Conservation (phyloP, 2,329 filamentous ascomycete species). For the Knufia petricola region DNA sequence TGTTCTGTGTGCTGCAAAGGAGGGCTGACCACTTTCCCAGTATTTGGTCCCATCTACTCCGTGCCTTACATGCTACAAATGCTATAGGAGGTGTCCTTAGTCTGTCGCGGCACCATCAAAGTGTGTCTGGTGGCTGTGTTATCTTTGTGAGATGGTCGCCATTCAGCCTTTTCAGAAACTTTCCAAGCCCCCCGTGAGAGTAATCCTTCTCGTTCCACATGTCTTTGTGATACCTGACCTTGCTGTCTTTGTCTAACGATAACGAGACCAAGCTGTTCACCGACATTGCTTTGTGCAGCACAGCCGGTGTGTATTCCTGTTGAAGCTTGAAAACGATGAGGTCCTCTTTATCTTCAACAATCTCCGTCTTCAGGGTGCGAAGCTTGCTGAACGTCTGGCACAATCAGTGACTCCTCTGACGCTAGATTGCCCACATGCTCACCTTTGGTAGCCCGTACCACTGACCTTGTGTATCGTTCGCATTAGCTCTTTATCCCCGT, state of each 20-base stretch:
- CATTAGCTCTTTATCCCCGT: too few species aligned
- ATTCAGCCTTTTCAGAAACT: constrained; percentile 42
- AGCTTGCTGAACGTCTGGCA: constrained; percentile 23
- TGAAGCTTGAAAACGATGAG: constrained; percentile 40
- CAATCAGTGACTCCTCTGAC: not conserved
- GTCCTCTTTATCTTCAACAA: constrained; percentile 30
- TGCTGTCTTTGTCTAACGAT: constrained; percentile 31
- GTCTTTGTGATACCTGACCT: constrained; percentile 41
- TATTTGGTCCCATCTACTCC: too few species aligned
- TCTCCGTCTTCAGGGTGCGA: constrained; percentile 33
- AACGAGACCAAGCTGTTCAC: constrained; percentile 36
- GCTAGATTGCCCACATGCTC: not conserved
- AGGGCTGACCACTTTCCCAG: too few species aligned
- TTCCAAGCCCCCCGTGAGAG: constrained; percentile 38
- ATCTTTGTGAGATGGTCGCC: constrained; percentile 39
- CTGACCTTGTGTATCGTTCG: constrained; percentile 21
- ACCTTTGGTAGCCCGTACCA: constrained; percentile 18
- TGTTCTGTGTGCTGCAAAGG: too few species aligned
- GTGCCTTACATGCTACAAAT: too few species aligned
- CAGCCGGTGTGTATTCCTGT: constrained; percentile 39
- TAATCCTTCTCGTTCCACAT: constrained; percentile 44
- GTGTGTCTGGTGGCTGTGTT: constrained; percentile 29
- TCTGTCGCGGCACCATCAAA: not conserved
- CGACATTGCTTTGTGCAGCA: constrained; percentile 29
- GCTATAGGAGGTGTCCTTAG: not conserved